A percentile compares a stretch with the other conserved stretches of the same genome.
phyloP scores from a whole-genome alignment of 108 stramenopile species.

The Nannochloropsis gaditana region DNA sequence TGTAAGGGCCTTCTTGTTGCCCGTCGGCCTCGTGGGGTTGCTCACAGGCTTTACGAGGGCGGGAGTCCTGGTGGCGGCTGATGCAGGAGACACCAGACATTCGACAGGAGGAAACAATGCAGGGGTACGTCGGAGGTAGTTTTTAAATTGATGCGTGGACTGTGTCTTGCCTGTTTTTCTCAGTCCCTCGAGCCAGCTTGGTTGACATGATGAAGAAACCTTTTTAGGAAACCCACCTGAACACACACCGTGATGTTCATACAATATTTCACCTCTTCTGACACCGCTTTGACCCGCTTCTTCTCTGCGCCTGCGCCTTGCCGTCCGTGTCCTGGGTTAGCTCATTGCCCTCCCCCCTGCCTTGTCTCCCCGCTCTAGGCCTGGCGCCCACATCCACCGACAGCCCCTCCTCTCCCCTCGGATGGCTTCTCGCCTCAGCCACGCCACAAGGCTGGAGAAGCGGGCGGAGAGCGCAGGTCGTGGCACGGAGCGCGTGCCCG shows the following conservation, averaged over 20 bases:
- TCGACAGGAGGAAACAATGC: conserved; percentile 10
- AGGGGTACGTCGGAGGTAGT: background rate
- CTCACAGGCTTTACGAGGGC: background rate
- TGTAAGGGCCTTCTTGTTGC: no score
- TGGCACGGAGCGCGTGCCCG: no score
- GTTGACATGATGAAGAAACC: background rate
- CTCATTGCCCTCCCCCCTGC: no score
- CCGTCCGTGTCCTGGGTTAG: no score
- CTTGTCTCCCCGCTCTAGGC: no score
- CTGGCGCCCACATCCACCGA: no score
- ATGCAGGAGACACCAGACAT: background rate
- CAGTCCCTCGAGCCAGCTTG: background rate
- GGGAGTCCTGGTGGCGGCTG: background rate
- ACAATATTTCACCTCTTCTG: conserved; percentile 18
- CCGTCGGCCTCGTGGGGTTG: background rate
- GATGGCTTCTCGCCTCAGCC: no score
- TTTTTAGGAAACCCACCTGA: background rate
- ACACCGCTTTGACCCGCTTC: background rate
- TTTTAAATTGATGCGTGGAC: background rate
- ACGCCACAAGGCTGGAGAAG: no score
- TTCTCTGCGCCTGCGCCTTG: no score
- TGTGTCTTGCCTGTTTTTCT: background rate
- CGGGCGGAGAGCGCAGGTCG: no score
- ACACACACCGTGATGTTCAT: conserved; percentile 8
- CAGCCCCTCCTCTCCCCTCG: no score